phyloP scores from a whole-genome alignment of 2,329 filamentous ascomycete species.

The Domatiomyces globalis region DNA sequence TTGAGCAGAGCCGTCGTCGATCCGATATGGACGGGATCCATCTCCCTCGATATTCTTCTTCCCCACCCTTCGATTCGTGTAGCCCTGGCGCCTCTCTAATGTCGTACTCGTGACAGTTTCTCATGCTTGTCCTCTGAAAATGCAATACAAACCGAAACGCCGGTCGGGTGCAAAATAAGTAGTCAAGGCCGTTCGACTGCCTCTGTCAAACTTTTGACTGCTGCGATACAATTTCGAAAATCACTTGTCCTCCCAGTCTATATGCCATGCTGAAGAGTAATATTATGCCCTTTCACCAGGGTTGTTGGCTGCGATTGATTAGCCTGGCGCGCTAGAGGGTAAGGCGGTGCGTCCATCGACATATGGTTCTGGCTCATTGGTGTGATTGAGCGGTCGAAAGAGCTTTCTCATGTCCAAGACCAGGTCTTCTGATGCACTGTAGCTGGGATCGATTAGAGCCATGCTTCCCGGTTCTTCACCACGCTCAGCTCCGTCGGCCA shows the following conservation, averaged over 20 bases:
- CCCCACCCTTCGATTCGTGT: background rate
- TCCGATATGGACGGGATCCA: too few species aligned
- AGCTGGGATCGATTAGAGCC: constrained; percentile 53
- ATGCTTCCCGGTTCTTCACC: constrained; percentile 56
- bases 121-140: background rate
- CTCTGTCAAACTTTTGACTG: background rate
- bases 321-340: background rate
- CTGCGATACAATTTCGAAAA: constrained; percentile 1
- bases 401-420: constrained; percentile 58
- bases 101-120: background rate
- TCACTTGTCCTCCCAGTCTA: constrained; percentile 1
- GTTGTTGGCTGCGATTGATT: background rate
- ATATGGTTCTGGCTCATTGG: background rate
- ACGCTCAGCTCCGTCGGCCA: constrained; percentile 48
- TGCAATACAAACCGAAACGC: background rate
- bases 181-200: background rate
- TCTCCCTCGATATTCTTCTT: background rate
- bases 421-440: constrained; percentile 22
- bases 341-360: background rate
- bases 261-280: background rate
- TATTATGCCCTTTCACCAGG: background rate
- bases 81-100: background rate
- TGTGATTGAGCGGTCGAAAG: constrained; percentile 42
- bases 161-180: background rate
- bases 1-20: background rate